These are phyloP conservation scores for Amanita thiersii DNA, from an alignment of 768 basidiomycete genomes.

Conservation along the genomic window DNA sequence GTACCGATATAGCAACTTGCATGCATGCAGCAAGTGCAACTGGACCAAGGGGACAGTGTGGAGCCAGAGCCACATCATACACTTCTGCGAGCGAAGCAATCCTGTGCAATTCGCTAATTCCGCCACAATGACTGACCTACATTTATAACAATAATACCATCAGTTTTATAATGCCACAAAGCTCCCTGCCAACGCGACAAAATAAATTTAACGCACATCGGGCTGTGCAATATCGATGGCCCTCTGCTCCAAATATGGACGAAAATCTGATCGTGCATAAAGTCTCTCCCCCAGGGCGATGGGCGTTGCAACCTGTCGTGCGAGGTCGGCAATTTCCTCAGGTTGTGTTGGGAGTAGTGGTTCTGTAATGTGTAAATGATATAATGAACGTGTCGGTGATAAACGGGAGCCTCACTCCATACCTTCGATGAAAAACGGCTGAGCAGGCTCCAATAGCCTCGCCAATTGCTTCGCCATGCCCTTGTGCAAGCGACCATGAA, in stretches of 20 bases:
- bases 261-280: slow-evolving; percentile 52
- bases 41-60: slow-evolving; percentile 67
- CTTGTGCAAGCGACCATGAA: slow-evolving; percentile 64
- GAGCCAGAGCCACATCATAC: slow-evolving; percentile 66
- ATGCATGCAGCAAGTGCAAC: slow-evolving; percentile 67
- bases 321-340: slow-evolving; percentile 53
- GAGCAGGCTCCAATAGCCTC: slow-evolving; percentile 46
- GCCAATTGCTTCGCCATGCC: slow-evolving; percentile 66
- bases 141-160: too few species aligned
- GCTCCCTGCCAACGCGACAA: not conserved
- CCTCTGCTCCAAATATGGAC: slow-evolving; percentile 55
- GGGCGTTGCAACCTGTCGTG: slow-evolving; percentile 45
- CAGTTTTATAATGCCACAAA: not conserved
- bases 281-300: slow-evolving; percentile 59
- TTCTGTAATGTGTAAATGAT: slow-evolving; percentile 21
- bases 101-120: slow-evolving; percentile 49
- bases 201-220: slow-evolving; percentile 32
- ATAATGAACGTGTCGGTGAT: not conserved
- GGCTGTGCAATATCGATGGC: slow-evolving; percentile 66
- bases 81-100: slow-evolving; percentile 55
- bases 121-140: slow-evolving; percentile 51
- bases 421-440: slow-evolving; percentile 63
- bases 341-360: slow-evolving; percentile 54
- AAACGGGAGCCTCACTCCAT: not conserved
- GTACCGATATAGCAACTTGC: slow-evolving; percentile 49